Evolutionary conservation across 345 rosid species (phyloP), one percentile per base, ranked within the genome.

Genomic region (Populus deltoides): DNA sequence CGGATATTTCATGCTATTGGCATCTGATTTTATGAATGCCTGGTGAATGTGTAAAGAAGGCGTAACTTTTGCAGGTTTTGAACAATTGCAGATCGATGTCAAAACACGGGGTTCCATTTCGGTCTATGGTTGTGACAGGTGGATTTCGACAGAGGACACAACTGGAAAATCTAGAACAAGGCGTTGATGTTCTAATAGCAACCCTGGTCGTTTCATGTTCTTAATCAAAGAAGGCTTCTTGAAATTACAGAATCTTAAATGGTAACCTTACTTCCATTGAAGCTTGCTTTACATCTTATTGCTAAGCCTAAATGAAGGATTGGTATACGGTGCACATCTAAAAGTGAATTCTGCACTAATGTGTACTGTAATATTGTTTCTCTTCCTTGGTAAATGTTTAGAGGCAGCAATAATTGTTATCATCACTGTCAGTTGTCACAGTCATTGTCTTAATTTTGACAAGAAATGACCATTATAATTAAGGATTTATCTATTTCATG

Each of bases 141-240:
- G 98, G 98, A 71, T 93, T 92, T 90, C 87, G 87, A 70, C 98
- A 93, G 84, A 91, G 84, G 84, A 93, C 99, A 57, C 98, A 95
- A 83, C 82, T 89, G 72, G 97, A 95, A 87, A 92, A 81, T 82
- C 87, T 95, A 62, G 88, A 92, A 80, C 92, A 86, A 78, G 96
- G 93, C 55, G 90, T 90, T 31, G 97, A 93, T 81, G 90, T 95
- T 75, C 84, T 93, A 82, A 92, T 93, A 66, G 98, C 93, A 71
- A 93, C 99, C 16, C 99, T n/a, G 98, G 99, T 83, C 98, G 99
- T 76, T 93, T 93, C 89, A 87, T 80, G 85, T 93, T 80, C 87
- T 87, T 95, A 10, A 79, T 93, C 79, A 90, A 88, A 51, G 96
- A 91, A 85, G 97, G 90, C 81, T 85, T 86, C 83, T 71, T 93